A percentile compares a stretch with the other conserved stretches of the same genome.
Evolutionary conservation across 1,284 basidiomycete genomes (phyloP).

Genomic region (Chondrostereum purpureum): DNA sequence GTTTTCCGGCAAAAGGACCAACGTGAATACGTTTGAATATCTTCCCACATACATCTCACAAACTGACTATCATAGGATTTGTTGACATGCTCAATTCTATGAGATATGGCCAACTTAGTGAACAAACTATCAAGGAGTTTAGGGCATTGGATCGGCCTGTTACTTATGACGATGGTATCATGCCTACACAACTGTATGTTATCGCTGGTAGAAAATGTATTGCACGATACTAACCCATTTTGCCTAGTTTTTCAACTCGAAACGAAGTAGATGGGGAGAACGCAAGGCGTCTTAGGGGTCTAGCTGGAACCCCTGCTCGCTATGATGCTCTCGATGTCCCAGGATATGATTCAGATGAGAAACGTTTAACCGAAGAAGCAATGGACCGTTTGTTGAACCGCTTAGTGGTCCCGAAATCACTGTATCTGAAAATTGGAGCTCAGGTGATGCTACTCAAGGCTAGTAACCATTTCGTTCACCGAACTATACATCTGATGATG

Average conservation of each 20-base stretch:
- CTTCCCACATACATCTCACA: slow-evolving; percentile 2
- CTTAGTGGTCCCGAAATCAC: slow-evolving; percentile 23
- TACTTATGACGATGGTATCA: slow-evolving; percentile 64
- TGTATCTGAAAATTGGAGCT: slow-evolving; percentile 41
- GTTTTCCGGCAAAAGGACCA: slow-evolving; percentile 65
- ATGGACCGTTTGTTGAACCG: slow-evolving; percentile 29
- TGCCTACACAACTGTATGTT: slow-evolving; percentile 82
- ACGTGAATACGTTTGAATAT: slow-evolving; percentile 30
- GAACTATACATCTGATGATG: too few relatives aligned
- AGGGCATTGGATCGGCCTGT: slow-evolving; percentile 50
- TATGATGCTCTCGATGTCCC: slow-evolving; percentile 26
- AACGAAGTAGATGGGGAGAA: slow-evolving; percentile 82
- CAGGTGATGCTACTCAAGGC: slow-evolving; percentile 72
- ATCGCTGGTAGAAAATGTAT: slow-evolving; percentile 21
- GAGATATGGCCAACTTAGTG: slow-evolving; percentile 72
- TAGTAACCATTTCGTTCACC: background rate
- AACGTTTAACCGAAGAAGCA: slow-evolving; percentile 16
- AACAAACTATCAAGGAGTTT: slow-evolving; percentile 56
- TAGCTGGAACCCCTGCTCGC: slow-evolving; percentile 30
- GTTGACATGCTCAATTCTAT: slow-evolving; percentile 89
- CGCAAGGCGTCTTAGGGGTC: slow-evolving; percentile 46
- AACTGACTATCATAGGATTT: slow-evolving; percentile 48
- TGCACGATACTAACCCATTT: slow-evolving; percentile 3
- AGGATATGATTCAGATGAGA: slow-evolving; percentile 27
- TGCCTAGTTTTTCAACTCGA: slow-evolving; percentile 67